Conservation (phyloP, 768 basidiomycete genomes). For the Boletellus ananiceps region DNA sequence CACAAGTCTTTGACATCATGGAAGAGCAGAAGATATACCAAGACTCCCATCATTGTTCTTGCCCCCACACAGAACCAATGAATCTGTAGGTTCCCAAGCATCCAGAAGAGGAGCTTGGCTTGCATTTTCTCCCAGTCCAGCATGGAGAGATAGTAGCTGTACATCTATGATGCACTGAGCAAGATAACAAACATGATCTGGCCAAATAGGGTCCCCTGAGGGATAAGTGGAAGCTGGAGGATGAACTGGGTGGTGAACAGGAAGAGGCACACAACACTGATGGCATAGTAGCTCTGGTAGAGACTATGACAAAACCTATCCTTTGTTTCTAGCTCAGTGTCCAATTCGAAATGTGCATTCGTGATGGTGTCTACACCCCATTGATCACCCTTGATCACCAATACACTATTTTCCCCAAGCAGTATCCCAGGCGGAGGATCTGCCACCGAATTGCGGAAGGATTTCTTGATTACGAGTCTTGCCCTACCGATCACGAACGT, state of each 20-base stretch:
- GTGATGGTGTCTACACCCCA: slow-evolving; percentile 25
- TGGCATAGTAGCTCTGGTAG: slow-evolving; percentile 2
- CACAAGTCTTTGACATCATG: slow-evolving; percentile 8
- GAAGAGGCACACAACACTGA: slow-evolving; percentile 19
- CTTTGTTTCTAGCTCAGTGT: slow-evolving; percentile 8
- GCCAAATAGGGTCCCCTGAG: slow-evolving; percentile 30
- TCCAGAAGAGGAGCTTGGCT: slow-evolving; percentile 15
- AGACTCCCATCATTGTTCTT: slow-evolving; percentile 15
- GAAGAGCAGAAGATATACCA: slow-evolving; percentile 19
- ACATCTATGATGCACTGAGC: slow-evolving; percentile 28
- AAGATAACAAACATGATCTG: slow-evolving; percentile 31
- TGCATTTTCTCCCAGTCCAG: slow-evolving; percentile 30
- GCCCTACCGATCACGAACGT: slow-evolving; percentile 25
- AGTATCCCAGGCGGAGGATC: slow-evolving; percentile 22
- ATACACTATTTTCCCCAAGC: slow-evolving; percentile 11
- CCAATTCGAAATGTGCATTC: slow-evolving; percentile 16
- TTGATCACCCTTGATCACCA: slow-evolving; percentile 27
- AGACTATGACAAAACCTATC: not conserved
- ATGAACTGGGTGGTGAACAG: slow-evolving; percentile 29
- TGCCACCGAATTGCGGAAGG: slow-evolving; percentile 11
- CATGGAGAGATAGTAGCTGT: slow-evolving; percentile 28
- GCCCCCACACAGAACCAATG: slow-evolving; percentile 15
- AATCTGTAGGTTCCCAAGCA: slow-evolving; percentile 12
- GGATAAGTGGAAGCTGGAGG: slow-evolving; percentile 31
- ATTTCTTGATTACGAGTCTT: slow-evolving; percentile 15